Evolutionary conservation across 495 filamentous ascomycete species (phyloP), one percentile per base, ranked within the genome.

Genomic region (Hypoxylon trugodes): DNA sequence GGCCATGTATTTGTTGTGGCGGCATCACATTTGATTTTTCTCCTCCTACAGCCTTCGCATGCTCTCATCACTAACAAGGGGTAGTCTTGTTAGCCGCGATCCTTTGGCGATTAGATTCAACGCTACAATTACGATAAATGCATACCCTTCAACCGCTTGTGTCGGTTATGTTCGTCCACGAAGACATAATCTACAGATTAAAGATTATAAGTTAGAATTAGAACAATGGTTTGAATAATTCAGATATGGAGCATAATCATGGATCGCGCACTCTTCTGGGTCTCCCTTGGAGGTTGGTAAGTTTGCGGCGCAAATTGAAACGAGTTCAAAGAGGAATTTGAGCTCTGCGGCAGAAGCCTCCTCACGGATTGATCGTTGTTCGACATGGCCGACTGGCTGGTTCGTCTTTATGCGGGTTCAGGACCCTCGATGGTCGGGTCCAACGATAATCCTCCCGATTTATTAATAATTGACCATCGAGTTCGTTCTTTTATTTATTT

Each of bases 1-100:
- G 95, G 95, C 95, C 95, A 99, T 21, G 92, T 90, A 76, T 99
- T 98, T 13, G 93, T 97, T 18, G 95, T 97, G 16, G 94, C 95
- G 53, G 95, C 93, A 81, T 99, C 95, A 73, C 95, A 99, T 71
- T 97, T 97, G 70, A 99, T 92, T 71, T 92, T 92, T 47, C 89
- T 82, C 75, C 92, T 88, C 58, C 95, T 84, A 69, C 95, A 99
- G 25, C 95, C 96, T 79, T 97, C 96, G 73, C 95, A 99, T 15
- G 95, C 95, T 76, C 95, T 89, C 94, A 98, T 98, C 43, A 99
- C 95, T 97, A 72, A 33, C 13, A 25, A 48, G 25, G 64, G 45
- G 59, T 66, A 52, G 51, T 62, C 61, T 36, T 8, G 54, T 57
- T 61, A 56, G 62, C 36, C 43, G 32, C 8, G 36, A 37, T 52